Base-by-base conservation (phyloP, 2,329 filamentous ascomycete genomes). In the Beauveria brongniartii region DNA sequence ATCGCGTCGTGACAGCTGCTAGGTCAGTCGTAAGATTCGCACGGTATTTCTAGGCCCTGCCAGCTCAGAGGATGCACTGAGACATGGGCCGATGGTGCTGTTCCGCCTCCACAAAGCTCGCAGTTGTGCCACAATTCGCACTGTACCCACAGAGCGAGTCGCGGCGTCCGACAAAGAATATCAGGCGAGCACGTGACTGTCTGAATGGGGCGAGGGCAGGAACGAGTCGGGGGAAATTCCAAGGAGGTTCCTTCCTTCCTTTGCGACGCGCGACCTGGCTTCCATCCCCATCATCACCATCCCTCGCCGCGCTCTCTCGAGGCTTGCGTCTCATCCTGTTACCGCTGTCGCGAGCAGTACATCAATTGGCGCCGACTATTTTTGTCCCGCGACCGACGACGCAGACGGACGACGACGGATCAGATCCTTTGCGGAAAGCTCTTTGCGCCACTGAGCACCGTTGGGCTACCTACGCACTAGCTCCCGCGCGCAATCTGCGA, bases 241-340 rank as follows among this genome's bases (percentile, higher is more conserved):
- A 59, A 40, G 56, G 26, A 51, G 26, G 14, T 44, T 34, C 28
- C 2, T 40, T 24, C n/a, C 28, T 53, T 20, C 41, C 22, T 37
- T 56, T 56, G 56, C 56, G 56, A 52, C 56, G 56, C 56, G 56
- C 56, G 47, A 46, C 24, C 16, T 59, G 37, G 48, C 56, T 52
- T 52, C 47, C 47, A 30, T n/a, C 48, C 48, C 26, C 47, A 52
- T 59, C 48, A 59, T 59, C 40, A 41, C 34, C 56, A 59, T 59
- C 47, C 22, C n/a, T 52, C 48, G n/a, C 20, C 28, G 43, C 40
- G 20, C 40, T 41, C 48, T 22, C 56, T 34, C n/a, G 56, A 58
- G 55, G 37, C 41, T 44, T 28, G 41, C 37, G 48, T n/a, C 16
- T 53, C 26, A 51, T 24, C 18, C 22, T 46, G 24, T 18, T n/a